Conservation (phyloP, 352 stramenopile genomes). For the Halophytophthora polymorphica region DNA sequence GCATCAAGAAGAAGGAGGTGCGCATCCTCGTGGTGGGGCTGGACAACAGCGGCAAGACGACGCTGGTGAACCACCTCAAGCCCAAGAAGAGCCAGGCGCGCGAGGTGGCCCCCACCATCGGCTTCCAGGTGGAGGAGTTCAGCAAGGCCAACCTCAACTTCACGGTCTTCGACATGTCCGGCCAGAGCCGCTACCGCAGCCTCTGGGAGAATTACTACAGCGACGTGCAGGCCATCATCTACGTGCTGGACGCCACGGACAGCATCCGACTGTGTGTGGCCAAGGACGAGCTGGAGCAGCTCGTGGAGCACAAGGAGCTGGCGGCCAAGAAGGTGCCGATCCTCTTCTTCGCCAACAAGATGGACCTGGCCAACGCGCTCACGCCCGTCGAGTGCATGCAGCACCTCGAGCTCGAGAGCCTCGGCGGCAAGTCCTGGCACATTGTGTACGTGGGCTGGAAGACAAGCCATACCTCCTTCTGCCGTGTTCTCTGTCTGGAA, state of each 20-base stretch:
- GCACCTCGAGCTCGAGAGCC: slow-evolving; percentile 71
- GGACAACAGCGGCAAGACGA: slow-evolving; percentile 92
- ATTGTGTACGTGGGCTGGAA: slow-evolving; percentile 56
- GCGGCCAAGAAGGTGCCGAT: slow-evolving; percentile 69
- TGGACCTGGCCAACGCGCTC: slow-evolving; percentile 69
- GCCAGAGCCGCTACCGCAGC: slow-evolving; percentile 73
- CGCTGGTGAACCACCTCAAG: slow-evolving; percentile 91
- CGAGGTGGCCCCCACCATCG: slow-evolving; percentile 88
- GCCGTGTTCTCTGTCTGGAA: neutral
- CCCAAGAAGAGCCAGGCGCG: slow-evolving; percentile 80
- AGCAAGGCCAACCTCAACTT: slow-evolving; percentile 91
- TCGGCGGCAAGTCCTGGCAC: slow-evolving; percentile 80
- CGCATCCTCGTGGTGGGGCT: slow-evolving; percentile 88
- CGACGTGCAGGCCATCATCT: slow-evolving; percentile 87
- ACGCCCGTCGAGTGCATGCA: slow-evolving; percentile 82
- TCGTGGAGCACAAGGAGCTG: slow-evolving; percentile 81
- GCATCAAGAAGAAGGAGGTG: slow-evolving; percentile 80
- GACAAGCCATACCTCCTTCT: neutral
- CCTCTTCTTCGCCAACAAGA: slow-evolving; percentile 89
- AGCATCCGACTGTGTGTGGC: slow-evolving; percentile 81
- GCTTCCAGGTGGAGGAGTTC: slow-evolving; percentile 90
- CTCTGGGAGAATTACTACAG: slow-evolving; percentile 88
- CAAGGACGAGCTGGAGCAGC: slow-evolving; percentile 85
- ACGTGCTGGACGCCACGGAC: slow-evolving; percentile 88
- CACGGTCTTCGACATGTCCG: slow-evolving; percentile 91